Base-by-base conservation (phyloP, 2,329 filamentous ascomycete species). In the Fusarium paranaense region DNA sequence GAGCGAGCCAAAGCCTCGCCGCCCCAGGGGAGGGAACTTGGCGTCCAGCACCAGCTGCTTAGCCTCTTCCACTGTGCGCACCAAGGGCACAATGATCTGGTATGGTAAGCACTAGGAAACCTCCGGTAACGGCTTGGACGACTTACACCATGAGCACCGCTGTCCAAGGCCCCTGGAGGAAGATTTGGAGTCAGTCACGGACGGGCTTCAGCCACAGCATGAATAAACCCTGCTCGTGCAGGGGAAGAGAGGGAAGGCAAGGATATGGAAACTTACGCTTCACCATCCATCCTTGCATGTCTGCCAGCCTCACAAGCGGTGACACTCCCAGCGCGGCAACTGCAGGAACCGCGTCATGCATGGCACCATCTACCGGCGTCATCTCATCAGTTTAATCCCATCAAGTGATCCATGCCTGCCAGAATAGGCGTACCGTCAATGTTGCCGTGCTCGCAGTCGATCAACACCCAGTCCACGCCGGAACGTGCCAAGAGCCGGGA, bases 391-490 rank as follows among this genome's bases (percentile, higher is more conserved):
- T 6, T 22, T 6, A 13, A 27, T 6, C 10, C 7, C 32, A 47
- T 18, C 33, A 30, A 22, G 32, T 45, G 42, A 30, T 8, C 8
- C 2, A 45, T 9, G 20, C 30, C 8, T 42, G 18, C n/a, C 20
- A 6, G 8, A 8, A 14, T 25, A 9, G 25, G 2, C 18, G 18
- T 69, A 83, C 82, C 86, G 35, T 85, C 85, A 66, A 87, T 84
- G 70, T 85, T 86, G 13, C 86, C 86, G 70, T 88, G 87, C 75
- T 87, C 87, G 64, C 85, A 86, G 71, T 87, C 87, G 47, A 88
- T 88, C 80, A 92, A 84, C 9, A 93, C 88, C 86, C 91, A 92
- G 79, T 93, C 91, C 1, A 91, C 85, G 1, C 90, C 91, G 0
- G 86, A 80, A 62, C 90, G 84, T 2, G 91, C 90, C 59, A 93